Evolutionary conservation across 1,284 basidiomycete genomes (phyloP).

Genomic region (Nidula niveotomentosa): DNA sequence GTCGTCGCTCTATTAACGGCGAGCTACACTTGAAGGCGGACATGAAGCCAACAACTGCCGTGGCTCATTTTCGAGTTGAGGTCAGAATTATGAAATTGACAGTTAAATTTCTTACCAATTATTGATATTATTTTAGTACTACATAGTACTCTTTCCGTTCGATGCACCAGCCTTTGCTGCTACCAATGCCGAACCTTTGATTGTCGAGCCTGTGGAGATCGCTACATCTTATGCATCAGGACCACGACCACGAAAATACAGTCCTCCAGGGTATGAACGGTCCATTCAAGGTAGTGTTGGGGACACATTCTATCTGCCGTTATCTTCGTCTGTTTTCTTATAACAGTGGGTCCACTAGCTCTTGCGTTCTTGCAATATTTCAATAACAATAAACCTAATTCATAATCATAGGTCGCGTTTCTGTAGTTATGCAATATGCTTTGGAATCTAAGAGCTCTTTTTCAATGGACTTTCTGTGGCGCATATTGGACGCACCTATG

Average conservation of each 20-base stretch:
- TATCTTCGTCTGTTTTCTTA: no score
- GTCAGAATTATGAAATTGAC: constrained; percentile 16
- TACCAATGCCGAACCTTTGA: constrained; percentile 15
- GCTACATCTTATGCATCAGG: constrained; percentile 27
- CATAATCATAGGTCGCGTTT: no score
- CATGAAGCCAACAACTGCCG: constrained; percentile 31
- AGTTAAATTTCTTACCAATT: not conserved
- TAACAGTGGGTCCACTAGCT: no score
- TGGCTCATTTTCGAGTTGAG: constrained; percentile 35
- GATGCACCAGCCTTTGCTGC: constrained; percentile 24
- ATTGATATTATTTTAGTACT: constrained; percentile 22
- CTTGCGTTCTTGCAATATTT: no score
- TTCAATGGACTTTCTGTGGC: no score
- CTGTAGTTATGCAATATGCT: no score
- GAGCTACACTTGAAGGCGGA: constrained; percentile 34
- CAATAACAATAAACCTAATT: no score
- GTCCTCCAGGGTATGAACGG: constrained; percentile 23
- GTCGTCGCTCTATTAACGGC: constrained; percentile 26
- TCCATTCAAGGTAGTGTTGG: not conserved
- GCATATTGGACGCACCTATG: no score
- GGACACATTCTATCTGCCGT: no score
- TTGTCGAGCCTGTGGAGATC: constrained; percentile 26
- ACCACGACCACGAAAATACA: constrained; percentile 25
- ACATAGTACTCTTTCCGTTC: constrained; percentile 32
- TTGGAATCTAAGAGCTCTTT: no score